Percentiles rank a stretch among this genome's conserved stretches.
Conservation (phyloP, 2,329 filamentous ascomycete genomes). For the Colletotrichum godetiae region DNA sequence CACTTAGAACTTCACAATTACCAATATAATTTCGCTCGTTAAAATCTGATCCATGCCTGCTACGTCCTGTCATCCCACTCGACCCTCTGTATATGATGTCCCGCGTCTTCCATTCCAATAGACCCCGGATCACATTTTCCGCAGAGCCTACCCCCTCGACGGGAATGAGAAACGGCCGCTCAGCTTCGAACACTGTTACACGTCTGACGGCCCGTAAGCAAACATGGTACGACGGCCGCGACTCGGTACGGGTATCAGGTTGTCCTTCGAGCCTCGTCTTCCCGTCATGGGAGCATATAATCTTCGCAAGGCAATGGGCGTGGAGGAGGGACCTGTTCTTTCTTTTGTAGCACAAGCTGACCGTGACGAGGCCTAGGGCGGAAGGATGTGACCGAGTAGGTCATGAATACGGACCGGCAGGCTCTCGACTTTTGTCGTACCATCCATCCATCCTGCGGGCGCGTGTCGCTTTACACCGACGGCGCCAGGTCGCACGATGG, state of each 20-base stretch:
- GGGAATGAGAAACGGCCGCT: not conserved
- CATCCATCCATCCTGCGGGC: not conserved
- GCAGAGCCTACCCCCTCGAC: not conserved
- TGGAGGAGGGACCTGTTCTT: not conserved
- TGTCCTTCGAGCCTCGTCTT: not conserved
- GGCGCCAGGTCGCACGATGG: not conserved
- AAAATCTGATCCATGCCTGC: not conserved
- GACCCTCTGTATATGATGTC: too few species aligned
- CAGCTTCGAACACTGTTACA: not conserved
- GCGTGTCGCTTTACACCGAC: not conserved
- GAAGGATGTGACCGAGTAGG: not conserved
- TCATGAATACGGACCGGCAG: not conserved
- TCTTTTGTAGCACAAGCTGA: not conserved
- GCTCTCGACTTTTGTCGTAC: not conserved
- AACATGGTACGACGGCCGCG: conserved; percentile 9
- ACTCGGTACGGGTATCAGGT: conserved; percentile 7
- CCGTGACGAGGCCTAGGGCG: not conserved
- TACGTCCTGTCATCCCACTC: not conserved
- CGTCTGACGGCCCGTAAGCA: conserved; percentile 3
- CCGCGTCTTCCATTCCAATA: not conserved
- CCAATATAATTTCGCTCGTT: not conserved
- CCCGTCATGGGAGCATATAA: not conserved
- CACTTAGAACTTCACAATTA: not conserved
- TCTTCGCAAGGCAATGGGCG: not conserved
- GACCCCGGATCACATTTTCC: not conserved